phyloP scores from a whole-genome alignment of 768 basidiomycete genomes.

The Dendrothele bispora region DNA sequence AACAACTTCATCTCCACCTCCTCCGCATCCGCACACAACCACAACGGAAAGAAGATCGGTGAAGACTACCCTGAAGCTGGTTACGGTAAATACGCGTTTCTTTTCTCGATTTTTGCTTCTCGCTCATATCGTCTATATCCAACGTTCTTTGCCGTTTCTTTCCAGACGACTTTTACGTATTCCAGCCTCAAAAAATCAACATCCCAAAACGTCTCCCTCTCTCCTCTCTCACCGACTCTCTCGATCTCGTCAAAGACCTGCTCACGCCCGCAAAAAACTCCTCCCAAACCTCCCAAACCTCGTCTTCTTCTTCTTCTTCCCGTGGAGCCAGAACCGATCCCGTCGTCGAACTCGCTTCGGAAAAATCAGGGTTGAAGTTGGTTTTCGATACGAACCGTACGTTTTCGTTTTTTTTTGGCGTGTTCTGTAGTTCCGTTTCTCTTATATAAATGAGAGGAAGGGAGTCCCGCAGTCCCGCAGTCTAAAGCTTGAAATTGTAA shows the following conservation, averaged over 20 bases:
- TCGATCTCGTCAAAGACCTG: constrained; percentile 49
- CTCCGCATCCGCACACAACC: constrained; percentile 49
- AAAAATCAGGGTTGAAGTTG: constrained; percentile 58
- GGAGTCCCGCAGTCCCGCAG: too few relatives aligned
- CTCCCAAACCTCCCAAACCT: too few relatives aligned
- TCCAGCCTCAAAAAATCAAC: constrained; percentile 33
- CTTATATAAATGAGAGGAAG: too few relatives aligned
- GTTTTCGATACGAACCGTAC: constrained; percentile 70
- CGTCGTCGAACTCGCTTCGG: constrained; percentile 53
- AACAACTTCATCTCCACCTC: constrained; percentile 49
- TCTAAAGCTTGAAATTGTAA: too few relatives aligned
- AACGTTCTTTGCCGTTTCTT: too few relatives aligned
- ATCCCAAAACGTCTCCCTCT: constrained; percentile 49
- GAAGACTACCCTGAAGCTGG: constrained; percentile 55
- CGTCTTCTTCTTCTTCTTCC: neutral
- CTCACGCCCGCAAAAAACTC: constrained; percentile 26
- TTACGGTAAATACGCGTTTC: constrained; percentile 47
- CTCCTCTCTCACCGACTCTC: constrained; percentile 35
- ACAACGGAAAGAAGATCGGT: constrained; percentile 53
- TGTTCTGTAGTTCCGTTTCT: too few relatives aligned
- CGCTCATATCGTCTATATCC: neutral
- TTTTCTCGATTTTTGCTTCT: too few relatives aligned
- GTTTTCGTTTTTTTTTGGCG: constrained; percentile 23
- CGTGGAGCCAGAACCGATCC: constrained; percentile 34
- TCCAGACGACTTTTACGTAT: constrained; percentile 68